Base-by-base conservation (phyloP, 2,329 filamentous ascomycete species). In the Fusarium subtropicale region DNA sequence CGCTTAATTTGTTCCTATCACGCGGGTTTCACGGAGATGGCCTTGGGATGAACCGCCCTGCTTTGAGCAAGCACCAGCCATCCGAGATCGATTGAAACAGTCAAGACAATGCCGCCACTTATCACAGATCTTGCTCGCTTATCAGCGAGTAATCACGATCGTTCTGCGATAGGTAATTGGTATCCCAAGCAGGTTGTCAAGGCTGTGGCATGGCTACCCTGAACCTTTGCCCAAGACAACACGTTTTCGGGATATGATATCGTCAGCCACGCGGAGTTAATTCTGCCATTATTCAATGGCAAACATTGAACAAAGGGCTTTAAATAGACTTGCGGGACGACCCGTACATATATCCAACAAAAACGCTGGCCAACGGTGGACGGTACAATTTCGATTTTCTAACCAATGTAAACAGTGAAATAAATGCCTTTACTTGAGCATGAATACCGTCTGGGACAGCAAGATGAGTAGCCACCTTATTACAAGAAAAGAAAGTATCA, bases 241-340 rank as follows among this genome's bases (percentile, higher is more conserved):
- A 16, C 8, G 4, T 38, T 5, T 33, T 12, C 16, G 6, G 6
- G n/a, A 22, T 11, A 13, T 7, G 6, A 5, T 5, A 26, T 20
- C 5, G 47, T 11, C 10, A 51, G 47, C 47, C 47, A 39, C 24
- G 3, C 12, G 6, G 12, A 10, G 47, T 51, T 9, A 5, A 26
- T n/a, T 33, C 24, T 10, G 10, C 11, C 46, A 34, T 15, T 24
- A 8, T 34, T 5, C 2, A 10, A 8, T 12, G 9, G 4, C 12
- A 50, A 33, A 15, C 2, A 48, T 9, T 11, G 6, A 16, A 24
- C 1, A 7, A 4, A 34, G 15, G 24, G 10, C 8, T 53, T 81
- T 80, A 77, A 85, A 89, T 31, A 91, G 79, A 22, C 79, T 79
- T 11, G 81, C 74, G 9, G 88, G 87, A 74, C 90, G 91, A 28